Conservation (phyloP, 768 basidiomycete genomes). For the Tulasnella sp. region DNA sequence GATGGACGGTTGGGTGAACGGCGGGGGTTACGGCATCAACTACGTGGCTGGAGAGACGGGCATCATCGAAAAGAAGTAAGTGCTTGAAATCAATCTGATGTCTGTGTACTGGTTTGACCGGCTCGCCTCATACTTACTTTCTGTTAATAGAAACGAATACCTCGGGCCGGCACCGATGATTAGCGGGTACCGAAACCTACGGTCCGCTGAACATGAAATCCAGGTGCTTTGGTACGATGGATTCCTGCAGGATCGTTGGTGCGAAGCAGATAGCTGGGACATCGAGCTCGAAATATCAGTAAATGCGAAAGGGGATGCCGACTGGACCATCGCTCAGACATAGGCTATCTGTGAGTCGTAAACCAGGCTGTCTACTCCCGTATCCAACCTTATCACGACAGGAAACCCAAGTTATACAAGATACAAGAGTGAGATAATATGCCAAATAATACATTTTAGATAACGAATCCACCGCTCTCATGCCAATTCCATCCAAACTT, state of each 20-base stretch:
- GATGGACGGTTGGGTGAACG: constrained; percentile 32
- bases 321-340: constrained; percentile 28
- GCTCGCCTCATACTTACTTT: not conserved
- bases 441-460: not conserved
- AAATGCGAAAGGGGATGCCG: constrained; percentile 27
- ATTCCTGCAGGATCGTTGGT: constrained; percentile 32
- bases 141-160: constrained; percentile 27
- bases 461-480: not conserved
- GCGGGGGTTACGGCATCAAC: constrained; percentile 27
- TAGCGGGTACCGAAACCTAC: constrained; percentile 22
- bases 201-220: constrained; percentile 19
- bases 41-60: constrained; percentile 31
- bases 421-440: not conserved
- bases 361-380: not conserved
- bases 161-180: constrained; percentile 31
- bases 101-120: too few species aligned
- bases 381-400: not conserved
- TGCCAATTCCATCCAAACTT: not conserved
- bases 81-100: not conserved
- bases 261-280: constrained; percentile 32
- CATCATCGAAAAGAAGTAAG: constrained; percentile 29
- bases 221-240: constrained; percentile 31
- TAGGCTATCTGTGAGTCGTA: not conserved
- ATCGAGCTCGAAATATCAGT: constrained; percentile 27
- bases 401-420: not conserved